Base-by-base conservation (phyloP, 2,329 filamentous ascomycete species). In the Xylariaceae sp. region DNA sequence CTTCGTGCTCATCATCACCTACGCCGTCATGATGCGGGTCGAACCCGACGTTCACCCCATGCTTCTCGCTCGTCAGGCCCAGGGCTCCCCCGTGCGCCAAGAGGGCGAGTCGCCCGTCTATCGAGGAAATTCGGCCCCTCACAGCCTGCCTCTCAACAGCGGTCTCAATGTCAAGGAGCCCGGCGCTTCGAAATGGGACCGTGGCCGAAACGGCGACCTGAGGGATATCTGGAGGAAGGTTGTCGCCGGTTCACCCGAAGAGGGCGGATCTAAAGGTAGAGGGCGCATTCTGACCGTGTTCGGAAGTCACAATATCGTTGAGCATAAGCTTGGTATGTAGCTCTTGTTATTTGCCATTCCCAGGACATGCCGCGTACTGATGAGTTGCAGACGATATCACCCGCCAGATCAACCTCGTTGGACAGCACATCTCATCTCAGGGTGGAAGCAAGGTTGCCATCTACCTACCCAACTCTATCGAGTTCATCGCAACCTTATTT, bases 21-120 rank as follows among this genome's bases (percentile, higher is more conserved):
- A 85, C 59, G 74, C 80, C 28, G 63, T 93, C 44, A 65, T 83
- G 50, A 77, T 77, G 40, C 72, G 75, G 32, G 74, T 77, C 39
- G 90, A 95, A 33, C 84, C 92, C 5, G 92, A 98, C 64, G 83
- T 83, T 5, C 92, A 96, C 59, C 90, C 92, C 21, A 80, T 94
- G 59, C 74, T 96, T 30, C 79, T 98, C 18, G 84, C 85, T 35
- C 77, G 90, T 34, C 92, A 96, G 67, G 77, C 87, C 3, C 71
- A 80, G 43, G 72, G 83, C 32, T 83, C 86, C 7, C 76, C 80
- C 10, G 83, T 96, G 33, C 76, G 92, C 48, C 79, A 90, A 48
- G 76, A 83, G 37, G 83, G 85, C 46, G 84, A 96, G 60, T 94
- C 87, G 25, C 80, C 92, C 29, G 65, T 87, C 40, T 94, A 90